Evolutionary conservation across 306 rosid genomes (phyloP).

Genomic region (Gynostemma pentaphyllum): DNA sequence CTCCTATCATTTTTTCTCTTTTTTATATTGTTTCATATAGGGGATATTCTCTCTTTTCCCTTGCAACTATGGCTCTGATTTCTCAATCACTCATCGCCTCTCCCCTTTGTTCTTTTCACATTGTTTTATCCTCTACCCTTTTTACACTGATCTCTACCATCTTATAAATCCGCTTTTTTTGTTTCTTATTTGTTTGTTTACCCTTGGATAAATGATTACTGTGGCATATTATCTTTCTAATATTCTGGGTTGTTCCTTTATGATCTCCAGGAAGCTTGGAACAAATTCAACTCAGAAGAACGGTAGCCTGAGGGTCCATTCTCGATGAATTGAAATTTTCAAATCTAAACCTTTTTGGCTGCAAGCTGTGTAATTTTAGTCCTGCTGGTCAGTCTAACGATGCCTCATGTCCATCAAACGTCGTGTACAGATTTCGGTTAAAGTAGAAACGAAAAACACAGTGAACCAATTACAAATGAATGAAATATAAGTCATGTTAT

Average conservation of each 20-base stretch:
- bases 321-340: neutral
- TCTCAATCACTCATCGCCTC: neutral
- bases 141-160: neutral
- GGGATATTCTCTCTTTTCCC: too few relatives aligned
- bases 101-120: neutral
- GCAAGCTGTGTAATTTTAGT: neutral
- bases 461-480: neutral
- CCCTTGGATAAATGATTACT: neutral
- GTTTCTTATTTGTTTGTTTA: neutral
- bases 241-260: neutral
- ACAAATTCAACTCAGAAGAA: conserved; percentile 90
- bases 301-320: conserved; percentile 27
- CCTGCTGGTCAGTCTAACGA: conserved; percentile 1
- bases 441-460: neutral
- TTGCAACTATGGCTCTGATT: too few relatives aligned
- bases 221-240: neutral
- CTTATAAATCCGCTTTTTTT: neutral
- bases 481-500: conserved; percentile 5
- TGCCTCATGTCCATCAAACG: neutral
- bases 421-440: neutral
- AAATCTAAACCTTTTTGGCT: conserved; percentile 4
- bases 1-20: too few relatives aligned
- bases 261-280: conserved; percentile 82
- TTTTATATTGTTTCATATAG: neutral
- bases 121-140: neutral